Conservation (phyloP, 257 asterid genomes). For the Gentiana dahurica region DNA sequence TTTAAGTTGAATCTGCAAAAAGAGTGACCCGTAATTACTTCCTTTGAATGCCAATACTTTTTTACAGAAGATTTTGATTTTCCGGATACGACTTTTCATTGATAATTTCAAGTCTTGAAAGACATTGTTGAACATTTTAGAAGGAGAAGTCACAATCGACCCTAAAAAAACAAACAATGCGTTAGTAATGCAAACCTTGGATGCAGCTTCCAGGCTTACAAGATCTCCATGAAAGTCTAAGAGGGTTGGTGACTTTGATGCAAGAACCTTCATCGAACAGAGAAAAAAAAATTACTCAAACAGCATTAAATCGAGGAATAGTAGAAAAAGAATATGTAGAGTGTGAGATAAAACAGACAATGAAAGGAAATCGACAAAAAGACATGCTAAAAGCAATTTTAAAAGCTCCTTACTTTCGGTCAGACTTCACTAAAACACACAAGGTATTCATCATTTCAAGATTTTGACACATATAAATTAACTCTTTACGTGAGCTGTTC, state of each 20-base stretch:
- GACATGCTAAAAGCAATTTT: too few relatives aligned
- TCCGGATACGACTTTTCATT: not conserved
- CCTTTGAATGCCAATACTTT: not conserved
- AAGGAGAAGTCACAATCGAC: not conserved
- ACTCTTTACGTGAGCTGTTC: too few relatives aligned
- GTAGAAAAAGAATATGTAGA: not conserved
- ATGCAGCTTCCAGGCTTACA: constrained; percentile 57
- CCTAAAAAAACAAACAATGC: not conserved
- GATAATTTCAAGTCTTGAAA: constrained; percentile 1
- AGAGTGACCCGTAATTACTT: not conserved
- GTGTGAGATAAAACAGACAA: not conserved
- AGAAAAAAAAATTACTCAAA: not conserved
- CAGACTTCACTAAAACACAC: too few relatives aligned
- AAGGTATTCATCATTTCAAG: too few relatives aligned
- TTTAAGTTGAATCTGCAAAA: constrained; percentile 65
- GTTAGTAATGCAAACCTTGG: constrained; percentile 36
- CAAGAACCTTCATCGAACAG: constrained; percentile 37
- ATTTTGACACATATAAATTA: too few relatives aligned
- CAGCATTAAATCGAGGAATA: not conserved
- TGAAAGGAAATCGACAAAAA: not conserved
- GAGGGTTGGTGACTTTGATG: constrained; percentile 66
- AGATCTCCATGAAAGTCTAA: constrained; percentile 63
- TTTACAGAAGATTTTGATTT: not conserved
- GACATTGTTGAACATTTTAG: constrained; percentile 3
- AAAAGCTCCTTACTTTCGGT: too few relatives aligned